Evolutionary conservation across 805 yeast genomes (phyloP).

Genomic region (Pichia cabralensis): DNA sequence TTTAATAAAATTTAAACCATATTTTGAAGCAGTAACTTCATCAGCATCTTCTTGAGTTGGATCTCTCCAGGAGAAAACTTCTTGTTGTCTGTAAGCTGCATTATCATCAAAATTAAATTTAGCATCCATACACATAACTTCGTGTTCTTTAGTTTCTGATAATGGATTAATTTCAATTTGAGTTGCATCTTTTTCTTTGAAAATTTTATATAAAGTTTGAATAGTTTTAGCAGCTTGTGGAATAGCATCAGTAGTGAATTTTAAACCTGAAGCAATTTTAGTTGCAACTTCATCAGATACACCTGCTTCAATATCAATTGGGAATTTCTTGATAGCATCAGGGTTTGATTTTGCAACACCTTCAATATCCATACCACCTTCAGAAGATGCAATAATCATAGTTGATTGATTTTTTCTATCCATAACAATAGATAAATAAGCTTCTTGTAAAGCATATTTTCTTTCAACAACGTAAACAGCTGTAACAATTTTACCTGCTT

Average conservation of each 20-base stretch:
- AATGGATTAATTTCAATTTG: constrained; percentile 98
- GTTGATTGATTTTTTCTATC: constrained; percentile 90
- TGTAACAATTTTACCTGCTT: constrained; percentile 92
- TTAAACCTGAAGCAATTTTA: constrained; percentile 70
- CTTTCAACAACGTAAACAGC: constrained; percentile 95
- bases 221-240: constrained; percentile 84
- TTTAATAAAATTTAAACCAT: constrained; percentile 91
- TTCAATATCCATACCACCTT: constrained; percentile 99
- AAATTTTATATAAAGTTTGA: constrained; percentile 79
- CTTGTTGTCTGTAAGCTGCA: constrained; percentile 90
- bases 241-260: constrained; percentile 68
- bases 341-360: constrained; percentile 93
- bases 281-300: constrained; percentile 69
- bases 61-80: constrained; percentile 95
- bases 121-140: constrained; percentile 97
- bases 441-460: constrained; percentile 88
- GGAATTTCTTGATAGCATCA: constrained; percentile 80
- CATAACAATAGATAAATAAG: constrained; percentile 88
- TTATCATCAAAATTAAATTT: constrained; percentile 97
- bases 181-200: constrained; percentile 87
- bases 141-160: constrained; percentile 82
- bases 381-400: constrained; percentile 88
- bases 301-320: constrained; percentile 68
- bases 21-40: constrained; percentile 85
- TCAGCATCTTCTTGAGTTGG: constrained; percentile 95